Evolutionary conservation across 805 yeast genomes (phyloP), one percentile per base, ranked within the genome.

Genomic region (Komagataella ulmi): DNA sequence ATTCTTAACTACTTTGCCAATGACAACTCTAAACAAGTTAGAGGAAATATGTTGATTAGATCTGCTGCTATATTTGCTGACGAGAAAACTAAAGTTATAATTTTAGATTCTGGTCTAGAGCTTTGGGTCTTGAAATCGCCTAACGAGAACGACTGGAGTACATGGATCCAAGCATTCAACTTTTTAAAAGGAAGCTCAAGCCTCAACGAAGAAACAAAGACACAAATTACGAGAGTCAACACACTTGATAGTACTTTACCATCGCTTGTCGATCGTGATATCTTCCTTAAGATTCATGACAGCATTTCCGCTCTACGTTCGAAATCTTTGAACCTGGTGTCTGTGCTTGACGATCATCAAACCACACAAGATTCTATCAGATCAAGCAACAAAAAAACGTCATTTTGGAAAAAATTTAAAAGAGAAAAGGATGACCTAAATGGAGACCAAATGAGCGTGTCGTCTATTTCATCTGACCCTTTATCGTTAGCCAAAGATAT

Each of bases 61-160:
- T 75, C 85, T 49, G 81, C 95, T 2, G 85, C 85, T n/a, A 81
- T 93, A 1, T 79, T 90, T 52, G 96, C 95, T 0, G 83, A 83
- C 58, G 73, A 79, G 23, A 76, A 77, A 53, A 77, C 79, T 21
- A 68, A 78, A 51, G 83, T 86, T 59, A 81, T 93, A 46, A 81
- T 84, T 48, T 76, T 93, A 53, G 97, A 93, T 64, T 88, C 97
- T 0, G 98, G 98, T 2, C 82, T 91, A 80, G 98, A 91, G 63
- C 81, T 86, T 7, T 91, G 98, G 98, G 81, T 80, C 44, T 71
- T 91, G 54, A 87, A 85, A 59, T 86, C 97, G 0, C 68, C 73
- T 48, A 79, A 73, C 52, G 65, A 67, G 8, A 71, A 74, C 6
- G 90, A 85, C 56, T 93, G 88, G 75, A 76, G 80, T 43, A 72